Percentiles rank a stretch among this genome's conserved stretches.
Evolutionary conservation across 1,284 basidiomycete species (phyloP).

Genomic region (Sporisorium graminicola): DNA sequence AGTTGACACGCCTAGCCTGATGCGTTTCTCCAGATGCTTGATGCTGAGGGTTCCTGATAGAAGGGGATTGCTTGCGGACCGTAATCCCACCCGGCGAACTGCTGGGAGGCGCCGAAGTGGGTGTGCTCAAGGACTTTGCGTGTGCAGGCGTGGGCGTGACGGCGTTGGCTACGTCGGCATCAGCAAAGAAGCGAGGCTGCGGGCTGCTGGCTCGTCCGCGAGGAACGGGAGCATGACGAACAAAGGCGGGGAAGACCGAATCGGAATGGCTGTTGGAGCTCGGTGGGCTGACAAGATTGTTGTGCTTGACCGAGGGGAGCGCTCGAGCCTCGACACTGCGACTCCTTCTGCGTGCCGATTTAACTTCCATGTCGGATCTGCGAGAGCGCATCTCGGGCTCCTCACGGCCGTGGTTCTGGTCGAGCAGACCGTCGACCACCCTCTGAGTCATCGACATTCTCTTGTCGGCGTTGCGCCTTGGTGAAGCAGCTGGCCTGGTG

Average conservation of each 20-base stretch:
- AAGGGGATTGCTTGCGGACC: conserved; percentile 8
- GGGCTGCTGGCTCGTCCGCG: conserved; percentile 34
- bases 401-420: conserved; percentile 46
- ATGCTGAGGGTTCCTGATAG: conserved; percentile 30
- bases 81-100: neutral
- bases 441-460: conserved; percentile 51
- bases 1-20: conserved; percentile 51
- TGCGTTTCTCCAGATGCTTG: conserved; percentile 37
- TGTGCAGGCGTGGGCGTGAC: conserved; percentile 28
- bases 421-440: conserved; percentile 49
- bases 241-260: conserved; percentile 52
- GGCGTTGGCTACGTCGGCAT: conserved; percentile 15
- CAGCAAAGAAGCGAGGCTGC: conserved; percentile 25
- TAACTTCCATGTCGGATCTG: conserved; percentile 34
- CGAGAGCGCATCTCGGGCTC: conserved; percentile 51
- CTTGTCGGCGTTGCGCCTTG: conserved; percentile 18
- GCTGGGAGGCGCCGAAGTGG: conserved; percentile 12
- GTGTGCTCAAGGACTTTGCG: conserved; percentile 12
- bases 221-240: conserved; percentile 37
- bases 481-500: conserved; percentile 2
- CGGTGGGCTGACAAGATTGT: conserved; percentile 32
- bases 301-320: conserved; percentile 11
- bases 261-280: conserved; percentile 48
- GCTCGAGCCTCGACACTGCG: conserved; percentile 46
- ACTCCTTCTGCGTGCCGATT: conserved; percentile 41